Conservation (phyloP, 768 basidiomycete species). For the Mycena amicta region DNA sequence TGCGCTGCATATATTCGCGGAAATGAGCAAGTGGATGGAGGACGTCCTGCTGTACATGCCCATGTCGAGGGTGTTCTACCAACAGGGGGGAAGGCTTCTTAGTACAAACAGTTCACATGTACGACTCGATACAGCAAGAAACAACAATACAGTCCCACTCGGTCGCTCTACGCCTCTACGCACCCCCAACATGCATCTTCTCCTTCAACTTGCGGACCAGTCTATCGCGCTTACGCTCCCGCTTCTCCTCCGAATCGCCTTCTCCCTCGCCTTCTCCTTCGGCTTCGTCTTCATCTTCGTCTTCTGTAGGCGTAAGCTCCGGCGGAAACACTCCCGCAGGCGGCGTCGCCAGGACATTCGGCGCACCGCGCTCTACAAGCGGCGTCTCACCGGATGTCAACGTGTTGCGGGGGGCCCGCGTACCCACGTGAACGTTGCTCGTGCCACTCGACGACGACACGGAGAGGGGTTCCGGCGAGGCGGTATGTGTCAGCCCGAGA, state of each 20-base stretch:
- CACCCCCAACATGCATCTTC: constrained; percentile 1
- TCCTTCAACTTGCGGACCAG: background rate
- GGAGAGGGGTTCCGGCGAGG: background rate
- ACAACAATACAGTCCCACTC: too few species aligned
- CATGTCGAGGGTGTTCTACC: too few species aligned
- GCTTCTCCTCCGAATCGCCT: background rate
- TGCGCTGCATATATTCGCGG: too few species aligned
- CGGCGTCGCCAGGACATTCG: background rate
- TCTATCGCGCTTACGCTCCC: background rate
- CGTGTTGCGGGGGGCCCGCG: background rate
- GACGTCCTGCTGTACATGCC: too few species aligned
- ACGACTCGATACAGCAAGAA: too few species aligned
- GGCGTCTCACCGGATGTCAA: background rate
- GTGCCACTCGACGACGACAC: background rate
- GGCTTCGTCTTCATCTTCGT: background rate
- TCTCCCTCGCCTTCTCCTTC: background rate
- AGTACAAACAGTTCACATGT: too few species aligned
- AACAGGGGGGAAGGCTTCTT: too few species aligned
- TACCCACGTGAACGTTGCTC: background rate
- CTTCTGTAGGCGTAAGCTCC: background rate
- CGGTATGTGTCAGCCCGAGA: background rate
- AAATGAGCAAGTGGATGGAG: too few species aligned
- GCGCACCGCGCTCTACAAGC: background rate
- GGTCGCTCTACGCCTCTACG: too few species aligned
- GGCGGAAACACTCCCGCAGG: background rate